phyloP scores from a whole-genome alignment of 306 rosid species.

The Vachellia pachyceras region DNA sequence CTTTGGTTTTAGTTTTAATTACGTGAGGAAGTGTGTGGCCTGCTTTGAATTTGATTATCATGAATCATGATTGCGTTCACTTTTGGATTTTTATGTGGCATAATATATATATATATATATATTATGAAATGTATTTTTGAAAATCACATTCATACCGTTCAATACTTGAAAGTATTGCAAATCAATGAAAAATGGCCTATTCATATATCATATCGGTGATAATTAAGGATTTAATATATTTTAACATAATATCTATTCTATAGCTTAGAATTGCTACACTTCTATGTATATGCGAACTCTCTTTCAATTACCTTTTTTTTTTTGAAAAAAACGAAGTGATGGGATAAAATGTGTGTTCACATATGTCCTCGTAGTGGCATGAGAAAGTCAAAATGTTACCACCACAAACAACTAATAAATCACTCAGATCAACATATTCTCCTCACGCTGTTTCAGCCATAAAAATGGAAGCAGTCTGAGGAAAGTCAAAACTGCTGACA shows the following conservation, averaged over 20 bases:
- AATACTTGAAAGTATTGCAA: too few relatives aligned
- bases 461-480: background rate
- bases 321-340: too few relatives aligned
- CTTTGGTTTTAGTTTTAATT: too few relatives aligned
- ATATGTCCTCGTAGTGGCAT: background rate
- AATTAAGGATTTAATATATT: too few relatives aligned
- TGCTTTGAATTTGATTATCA: background rate
- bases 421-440: too few relatives aligned
- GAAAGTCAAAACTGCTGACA: background rate
- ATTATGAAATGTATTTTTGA: background rate
- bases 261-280: background rate
- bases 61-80: background rate
- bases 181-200: too few relatives aligned
- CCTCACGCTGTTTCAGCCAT: background rate
- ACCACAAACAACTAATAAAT: background rate
- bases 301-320: too few relatives aligned
- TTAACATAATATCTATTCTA: too few relatives aligned
- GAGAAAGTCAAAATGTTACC: background rate
- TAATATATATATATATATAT: background rate
- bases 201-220: too few relatives aligned
- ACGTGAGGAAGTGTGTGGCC: background rate
- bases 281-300: too few relatives aligned
- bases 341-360: background rate
- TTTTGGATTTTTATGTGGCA: background rate
- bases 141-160: background rate